phyloP scores from a whole-genome alignment of 2,329 filamentous ascomycete species.

The Aspergillus puulaauensis region DNA sequence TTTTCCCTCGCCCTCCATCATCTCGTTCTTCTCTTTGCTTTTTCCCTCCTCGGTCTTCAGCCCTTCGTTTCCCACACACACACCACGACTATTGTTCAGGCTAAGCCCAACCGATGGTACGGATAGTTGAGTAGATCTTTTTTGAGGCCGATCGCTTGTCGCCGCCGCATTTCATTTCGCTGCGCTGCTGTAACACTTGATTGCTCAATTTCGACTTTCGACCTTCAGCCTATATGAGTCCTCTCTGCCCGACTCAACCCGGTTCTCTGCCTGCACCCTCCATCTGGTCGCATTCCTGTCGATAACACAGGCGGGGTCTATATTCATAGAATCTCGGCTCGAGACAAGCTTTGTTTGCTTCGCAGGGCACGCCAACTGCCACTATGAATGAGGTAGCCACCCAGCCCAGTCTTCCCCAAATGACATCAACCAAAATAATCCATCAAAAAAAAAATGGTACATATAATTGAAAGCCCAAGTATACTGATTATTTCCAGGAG shows the following conservation, averaged over 20 bases:
- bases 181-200: neutral
- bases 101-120: neutral
- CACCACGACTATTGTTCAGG: neutral
- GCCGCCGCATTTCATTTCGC: neutral
- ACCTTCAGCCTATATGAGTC: slow-evolving; percentile 5
- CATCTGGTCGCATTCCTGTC: neutral
- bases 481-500: slow-evolving; percentile 12
- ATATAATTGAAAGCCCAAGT: neutral
- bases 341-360: neutral
- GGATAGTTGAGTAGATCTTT: neutral
- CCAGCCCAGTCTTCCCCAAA: slow-evolving; percentile 1
- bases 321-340: neutral
- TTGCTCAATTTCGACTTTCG: neutral
- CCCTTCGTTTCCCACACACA: slow-evolving; percentile 5
- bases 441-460: neutral
- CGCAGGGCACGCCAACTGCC: neutral
- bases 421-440: neutral
- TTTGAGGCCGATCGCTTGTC: slow-evolving; percentile 4
- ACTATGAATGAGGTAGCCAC: slow-evolving; percentile 19
- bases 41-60: slow-evolving; percentile 12
- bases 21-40: slow-evolving; percentile 3
- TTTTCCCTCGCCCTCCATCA: slow-evolving; percentile 3
- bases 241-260: neutral
- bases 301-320: slow-evolving; percentile 1
- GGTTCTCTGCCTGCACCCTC: neutral